Percentiles rank a stretch among this genome's conserved stretches.
Evolutionary conservation across 345 rosid genomes (phyloP).

Genomic region (Psidium friedrichsthalianum): DNA sequence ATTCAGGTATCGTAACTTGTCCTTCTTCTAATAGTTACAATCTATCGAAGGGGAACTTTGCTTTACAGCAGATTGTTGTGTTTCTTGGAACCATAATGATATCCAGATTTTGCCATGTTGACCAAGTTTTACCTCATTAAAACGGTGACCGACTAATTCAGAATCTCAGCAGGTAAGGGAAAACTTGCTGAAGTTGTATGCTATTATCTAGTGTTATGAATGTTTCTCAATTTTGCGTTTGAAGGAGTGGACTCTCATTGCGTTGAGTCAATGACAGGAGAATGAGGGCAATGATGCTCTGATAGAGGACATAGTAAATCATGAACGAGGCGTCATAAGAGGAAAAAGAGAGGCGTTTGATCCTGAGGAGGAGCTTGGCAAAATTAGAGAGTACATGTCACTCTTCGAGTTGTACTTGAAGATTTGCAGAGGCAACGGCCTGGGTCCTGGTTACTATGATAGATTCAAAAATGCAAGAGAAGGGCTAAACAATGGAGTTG

Average conservation of each 20-base stretch:
- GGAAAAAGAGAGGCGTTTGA: constrained; percentile 7
- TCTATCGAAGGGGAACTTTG: neutral
- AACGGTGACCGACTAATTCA: too few species aligned
- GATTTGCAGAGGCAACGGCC: neutral
- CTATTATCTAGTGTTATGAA: neutral
- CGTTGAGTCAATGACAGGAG: constrained; percentile 1
- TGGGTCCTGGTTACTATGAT: constrained; percentile 44
- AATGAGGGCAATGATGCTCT: neutral
- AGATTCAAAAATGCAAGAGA: neutral
- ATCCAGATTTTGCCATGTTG: neutral
- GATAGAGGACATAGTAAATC: neutral
- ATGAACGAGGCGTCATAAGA: neutral
- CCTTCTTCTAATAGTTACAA: neutral
- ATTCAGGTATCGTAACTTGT: constrained; percentile 2
- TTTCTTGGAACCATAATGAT: neutral
- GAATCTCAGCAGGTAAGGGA: neutral
- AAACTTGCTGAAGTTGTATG: neutral
- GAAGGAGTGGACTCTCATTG: neutral
- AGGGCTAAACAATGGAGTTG: neutral
- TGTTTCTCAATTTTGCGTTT: too few species aligned
- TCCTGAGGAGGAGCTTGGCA: constrained; percentile 12
- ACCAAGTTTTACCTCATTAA: neutral
- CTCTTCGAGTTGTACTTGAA: constrained; percentile 57
- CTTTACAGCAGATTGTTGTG: neutral
- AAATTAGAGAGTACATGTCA: constrained; percentile 26